phyloP scores from a whole-genome alignment of 352 stramenopile genomes.

The Pythium insidiosum region DNA sequence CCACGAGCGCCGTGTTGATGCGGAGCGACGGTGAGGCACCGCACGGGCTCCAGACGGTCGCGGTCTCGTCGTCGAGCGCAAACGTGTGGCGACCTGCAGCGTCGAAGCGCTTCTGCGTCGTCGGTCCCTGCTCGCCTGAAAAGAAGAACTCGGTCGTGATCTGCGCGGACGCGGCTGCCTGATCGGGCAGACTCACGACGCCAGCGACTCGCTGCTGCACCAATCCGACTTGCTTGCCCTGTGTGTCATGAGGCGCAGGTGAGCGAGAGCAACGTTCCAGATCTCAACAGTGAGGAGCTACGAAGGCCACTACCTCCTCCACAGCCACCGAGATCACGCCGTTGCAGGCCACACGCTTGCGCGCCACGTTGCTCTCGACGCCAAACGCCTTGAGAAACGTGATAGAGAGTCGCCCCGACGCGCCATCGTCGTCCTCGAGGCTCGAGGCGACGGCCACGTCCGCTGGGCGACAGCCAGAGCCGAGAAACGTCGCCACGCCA shows the following conservation, averaged over 20 bases:
- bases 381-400: too few species aligned
- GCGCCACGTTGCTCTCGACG: neutral
- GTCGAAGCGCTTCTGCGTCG: conserved; percentile 13
- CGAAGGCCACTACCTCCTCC: too few species aligned
- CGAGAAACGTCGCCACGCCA: too few species aligned
- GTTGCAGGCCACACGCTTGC: conserved; percentile 7
- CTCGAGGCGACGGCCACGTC: neutral
- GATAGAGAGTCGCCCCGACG: too few species aligned
- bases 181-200: conserved; percentile 9
- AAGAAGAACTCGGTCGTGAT: conserved; percentile 19
- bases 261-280: too few species aligned
- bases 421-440: neutral
- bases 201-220: conserved; percentile 13
- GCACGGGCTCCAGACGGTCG: conserved; percentile 21
- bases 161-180: conserved; percentile 1
- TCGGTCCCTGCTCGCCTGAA: conserved; percentile 1
- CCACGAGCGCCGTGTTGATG: conserved; percentile 22
- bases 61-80: neutral
- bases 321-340: conserved; percentile 9
- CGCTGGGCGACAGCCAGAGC: neutral
- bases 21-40: conserved; percentile 9
- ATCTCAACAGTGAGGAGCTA: too few species aligned
- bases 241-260: too few species aligned
- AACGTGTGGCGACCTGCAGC: conserved; percentile 6
- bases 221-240: conserved; percentile 18